These are phyloP conservation scores for Verticillium nonalfalfae DNA, from an alignment of 2,329 filamentous ascomycete species.

Conservation along the genomic window DNA sequence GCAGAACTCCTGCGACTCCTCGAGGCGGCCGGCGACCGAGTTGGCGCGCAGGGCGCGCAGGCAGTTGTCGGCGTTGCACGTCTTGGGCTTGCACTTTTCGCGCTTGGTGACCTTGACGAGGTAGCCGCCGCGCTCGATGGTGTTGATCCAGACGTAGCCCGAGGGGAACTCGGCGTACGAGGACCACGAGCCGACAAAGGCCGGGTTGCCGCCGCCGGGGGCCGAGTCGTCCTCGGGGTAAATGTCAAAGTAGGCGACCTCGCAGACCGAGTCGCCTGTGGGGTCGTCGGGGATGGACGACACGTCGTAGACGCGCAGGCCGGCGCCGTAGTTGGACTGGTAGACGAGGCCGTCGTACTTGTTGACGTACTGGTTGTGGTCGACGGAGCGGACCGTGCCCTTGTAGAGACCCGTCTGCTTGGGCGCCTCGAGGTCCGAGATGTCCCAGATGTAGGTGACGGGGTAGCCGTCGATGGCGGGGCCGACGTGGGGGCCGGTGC, in stretches of 20 bases:
- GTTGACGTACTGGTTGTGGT: constrained; percentile 37
- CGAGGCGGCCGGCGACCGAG: constrained; percentile 5
- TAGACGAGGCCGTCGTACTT: constrained; percentile 28
- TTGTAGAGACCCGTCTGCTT: constrained; percentile 34
- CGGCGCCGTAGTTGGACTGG: constrained; percentile 37
- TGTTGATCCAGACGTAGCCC: constrained; percentile 32
- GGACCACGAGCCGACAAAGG: constrained; percentile 33
- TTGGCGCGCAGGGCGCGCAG: constrained; percentile 8
- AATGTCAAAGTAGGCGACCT: constrained; percentile 38
- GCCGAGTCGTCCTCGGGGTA: constrained; percentile 37
- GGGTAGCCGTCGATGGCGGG: constrained; percentile 34
- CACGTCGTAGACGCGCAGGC: constrained; percentile 27
- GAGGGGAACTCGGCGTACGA: constrained; percentile 34
- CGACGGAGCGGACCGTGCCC: constrained; percentile 24
- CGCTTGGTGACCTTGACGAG: constrained; percentile 22
- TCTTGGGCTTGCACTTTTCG: constrained; percentile 10
- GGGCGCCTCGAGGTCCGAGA: constrained; percentile 31
- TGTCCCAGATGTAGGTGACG: constrained; percentile 43
- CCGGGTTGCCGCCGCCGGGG: constrained; percentile 23
- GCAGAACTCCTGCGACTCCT: constrained; percentile 10
- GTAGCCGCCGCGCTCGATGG: constrained; percentile 33
- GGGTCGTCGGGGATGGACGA: constrained; percentile 20
- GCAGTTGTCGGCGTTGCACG: constrained; percentile 11
- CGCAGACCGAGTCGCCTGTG: constrained; percentile 29
- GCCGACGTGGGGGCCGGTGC: constrained; percentile 22